These are phyloP conservation scores for Fraxinus quadrangulata DNA, from an alignment of 257 asterid species.

Conservation along the genomic window DNA sequence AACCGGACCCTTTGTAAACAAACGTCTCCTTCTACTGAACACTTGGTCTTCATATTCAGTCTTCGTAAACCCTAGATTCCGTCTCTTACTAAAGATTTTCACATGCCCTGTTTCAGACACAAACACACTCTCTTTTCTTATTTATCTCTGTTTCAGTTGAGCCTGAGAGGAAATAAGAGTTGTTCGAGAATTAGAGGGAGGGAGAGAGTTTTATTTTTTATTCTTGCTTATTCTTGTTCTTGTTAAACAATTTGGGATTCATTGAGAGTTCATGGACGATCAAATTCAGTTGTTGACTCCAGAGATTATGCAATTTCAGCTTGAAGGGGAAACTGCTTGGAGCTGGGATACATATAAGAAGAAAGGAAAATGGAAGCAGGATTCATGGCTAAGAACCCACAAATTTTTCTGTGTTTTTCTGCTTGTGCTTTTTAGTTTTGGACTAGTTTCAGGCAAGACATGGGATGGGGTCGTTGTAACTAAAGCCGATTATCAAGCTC, in stretches of 20 bases:
- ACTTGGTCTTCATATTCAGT: conserved; percentile 18
- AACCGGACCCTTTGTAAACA: too few relatives aligned
- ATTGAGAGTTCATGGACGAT: conserved; percentile 28
- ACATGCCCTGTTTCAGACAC: conserved; percentile 27
- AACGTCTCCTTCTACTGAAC: conserved; percentile 12
- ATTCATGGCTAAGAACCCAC: conserved; percentile 8
- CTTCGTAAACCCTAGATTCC: conserved; percentile 26
- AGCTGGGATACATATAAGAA: conserved; percentile 13
- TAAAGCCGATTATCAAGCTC: conserved; percentile 48
- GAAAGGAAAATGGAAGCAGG: conserved; percentile 30
- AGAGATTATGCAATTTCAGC: not conserved
- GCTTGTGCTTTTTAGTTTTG: conserved; percentile 25
- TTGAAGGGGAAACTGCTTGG: conserved; percentile 18
- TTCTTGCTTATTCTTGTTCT: not conserved
- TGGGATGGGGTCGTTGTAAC: conserved; percentile 49
- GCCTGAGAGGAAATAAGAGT: not conserved
- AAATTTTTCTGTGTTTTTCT: conserved; percentile 29
- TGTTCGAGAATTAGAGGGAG: too few relatives aligned
- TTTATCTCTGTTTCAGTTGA: conserved; percentile 20
- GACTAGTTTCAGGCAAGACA: conserved; percentile 34
- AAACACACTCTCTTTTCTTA: conserved; percentile 14
- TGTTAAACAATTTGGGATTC: not conserved
- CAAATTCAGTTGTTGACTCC: conserved; percentile 5
- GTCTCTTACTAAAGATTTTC: too few relatives aligned
- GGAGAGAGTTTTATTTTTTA: not conserved